These are phyloP conservation scores for Coprinopsis sp. DNA, from an alignment of 768 basidiomycete species.

Conservation along the genomic window DNA sequence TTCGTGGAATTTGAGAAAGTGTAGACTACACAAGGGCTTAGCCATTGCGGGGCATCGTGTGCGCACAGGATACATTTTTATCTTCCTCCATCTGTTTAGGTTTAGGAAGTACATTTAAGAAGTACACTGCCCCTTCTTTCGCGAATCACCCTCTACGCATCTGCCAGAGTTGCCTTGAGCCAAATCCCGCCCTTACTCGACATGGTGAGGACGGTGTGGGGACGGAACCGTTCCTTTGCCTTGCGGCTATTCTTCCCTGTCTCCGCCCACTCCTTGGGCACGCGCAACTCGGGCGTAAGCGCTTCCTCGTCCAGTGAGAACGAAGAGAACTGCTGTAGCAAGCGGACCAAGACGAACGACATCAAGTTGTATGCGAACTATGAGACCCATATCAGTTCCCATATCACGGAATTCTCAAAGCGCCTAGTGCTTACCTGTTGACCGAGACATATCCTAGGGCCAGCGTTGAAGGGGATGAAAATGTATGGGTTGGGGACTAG, in stretches of 20 bases:
- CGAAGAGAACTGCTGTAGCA: constrained; percentile 40
- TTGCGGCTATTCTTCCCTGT: constrained; percentile 18
- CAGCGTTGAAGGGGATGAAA: constrained; percentile 39
- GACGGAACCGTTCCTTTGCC: constrained; percentile 26
- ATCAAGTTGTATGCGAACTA: constrained; percentile 52
- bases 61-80: too few relatives aligned
- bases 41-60: too few relatives aligned
- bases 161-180: too few relatives aligned
- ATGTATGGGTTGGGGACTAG: constrained; percentile 40
- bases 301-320: constrained; percentile 33
- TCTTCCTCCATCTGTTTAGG: too few relatives aligned
- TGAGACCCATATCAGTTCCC: background rate
- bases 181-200: constrained; percentile 19
- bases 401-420: background rate
- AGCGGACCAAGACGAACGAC: constrained; percentile 42
- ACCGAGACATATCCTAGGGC: constrained; percentile 35
- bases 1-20: constrained; percentile 32
- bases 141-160: too few relatives aligned
- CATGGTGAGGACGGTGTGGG: constrained; percentile 9
- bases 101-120: too few relatives aligned
- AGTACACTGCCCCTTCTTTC: too few relatives aligned
- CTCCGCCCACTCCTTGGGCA: constrained; percentile 35
- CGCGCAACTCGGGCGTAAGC: constrained; percentile 28
- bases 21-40: too few relatives aligned
- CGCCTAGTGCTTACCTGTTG: constrained; percentile 29